Percentiles rank a stretch among this genome's conserved stretches.
Conservation (phyloP, 139 green algal species). For the Chlorella ohadii region DNA sequence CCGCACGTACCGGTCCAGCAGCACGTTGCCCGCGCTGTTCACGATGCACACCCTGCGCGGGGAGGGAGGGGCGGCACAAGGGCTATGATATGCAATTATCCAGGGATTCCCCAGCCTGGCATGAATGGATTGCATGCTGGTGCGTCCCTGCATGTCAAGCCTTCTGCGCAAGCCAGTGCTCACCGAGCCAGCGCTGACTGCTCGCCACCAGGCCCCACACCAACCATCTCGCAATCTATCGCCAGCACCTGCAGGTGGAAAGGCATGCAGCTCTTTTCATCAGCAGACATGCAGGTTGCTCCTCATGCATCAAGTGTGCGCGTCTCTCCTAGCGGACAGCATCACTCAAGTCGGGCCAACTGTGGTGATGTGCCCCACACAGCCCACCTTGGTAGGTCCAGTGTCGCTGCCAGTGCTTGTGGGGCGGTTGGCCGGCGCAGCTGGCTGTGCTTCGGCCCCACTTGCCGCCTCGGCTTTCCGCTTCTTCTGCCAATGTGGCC, state of each 20-base stretch:
- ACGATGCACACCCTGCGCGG: conserved; percentile 67
- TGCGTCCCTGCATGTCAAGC: no score
- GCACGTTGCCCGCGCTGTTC: conserved; percentile 78
- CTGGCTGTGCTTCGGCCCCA: neutral
- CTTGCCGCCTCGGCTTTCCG: neutral
- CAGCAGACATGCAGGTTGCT: no score
- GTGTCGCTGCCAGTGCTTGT: neutral
- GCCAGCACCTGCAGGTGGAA: conserved; percentile 67
- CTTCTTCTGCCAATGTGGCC: neutral
- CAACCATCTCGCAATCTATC: conserved; percentile 98
- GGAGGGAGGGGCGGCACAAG: no score
- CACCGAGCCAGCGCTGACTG: conserved; percentile 76
- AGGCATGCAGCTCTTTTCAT: no score
- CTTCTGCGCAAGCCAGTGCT: no score
- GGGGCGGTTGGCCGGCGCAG: conserved; percentile 2
- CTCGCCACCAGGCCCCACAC: conserved; percentile 72
- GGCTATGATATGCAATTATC: no score
- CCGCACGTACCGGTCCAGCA: conserved; percentile 82
- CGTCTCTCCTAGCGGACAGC: no score
- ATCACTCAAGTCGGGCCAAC: no score
- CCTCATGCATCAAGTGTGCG: no score
- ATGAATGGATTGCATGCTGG: no score
- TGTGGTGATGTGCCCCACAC: no score
- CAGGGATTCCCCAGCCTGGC: no score
- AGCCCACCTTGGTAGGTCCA: conserved; percentile 4